Conservation (phyloP, 768 basidiomycete genomes). For the Sarcodon sp. region DNA sequence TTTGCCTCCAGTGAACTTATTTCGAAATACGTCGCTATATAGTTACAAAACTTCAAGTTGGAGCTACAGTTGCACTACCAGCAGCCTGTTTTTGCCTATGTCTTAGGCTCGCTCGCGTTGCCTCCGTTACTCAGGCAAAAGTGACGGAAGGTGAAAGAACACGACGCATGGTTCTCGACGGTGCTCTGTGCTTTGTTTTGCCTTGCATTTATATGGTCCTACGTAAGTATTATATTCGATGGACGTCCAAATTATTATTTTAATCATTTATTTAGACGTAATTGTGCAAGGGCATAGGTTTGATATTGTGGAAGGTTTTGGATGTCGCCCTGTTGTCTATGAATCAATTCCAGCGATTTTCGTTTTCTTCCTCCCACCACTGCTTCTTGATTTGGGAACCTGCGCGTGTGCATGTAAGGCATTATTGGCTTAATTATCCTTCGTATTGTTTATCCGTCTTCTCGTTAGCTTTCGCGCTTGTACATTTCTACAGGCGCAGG, state of each 20-base stretch:
- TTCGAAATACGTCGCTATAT: neutral
- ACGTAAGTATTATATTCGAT: no score
- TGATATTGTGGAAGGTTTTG: conserved; percentile 26
- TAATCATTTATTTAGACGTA: conserved; percentile 19
- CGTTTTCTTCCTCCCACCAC: conserved; percentile 32
- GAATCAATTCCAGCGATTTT: conserved; percentile 18
- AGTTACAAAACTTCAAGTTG: conserved; percentile 39
- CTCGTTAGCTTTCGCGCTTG: conserved; percentile 14
- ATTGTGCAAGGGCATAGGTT: conserved; percentile 30
- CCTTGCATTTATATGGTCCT: conserved; percentile 26
- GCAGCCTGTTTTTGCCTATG: conserved; percentile 2
- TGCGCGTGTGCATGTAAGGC: conserved; percentile 20
- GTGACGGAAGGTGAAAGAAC: neutral
- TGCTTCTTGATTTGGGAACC: conserved; percentile 18
- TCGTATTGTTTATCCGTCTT: no score
- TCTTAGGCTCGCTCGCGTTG: neutral
- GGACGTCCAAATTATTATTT: no score
- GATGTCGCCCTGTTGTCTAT: conserved; percentile 24
- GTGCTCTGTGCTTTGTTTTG: conserved; percentile 10
- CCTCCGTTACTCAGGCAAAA: neutral
- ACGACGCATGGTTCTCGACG: conserved; percentile 5
- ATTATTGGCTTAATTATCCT: no score
- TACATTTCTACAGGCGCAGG: conserved; percentile 19
- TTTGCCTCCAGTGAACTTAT: no score
- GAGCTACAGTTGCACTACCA: conserved; percentile 21